These are phyloP conservation scores for Aspergillus indologenus DNA, from an alignment of 495 filamentous ascomycete genomes.

Conservation along the genomic window DNA sequence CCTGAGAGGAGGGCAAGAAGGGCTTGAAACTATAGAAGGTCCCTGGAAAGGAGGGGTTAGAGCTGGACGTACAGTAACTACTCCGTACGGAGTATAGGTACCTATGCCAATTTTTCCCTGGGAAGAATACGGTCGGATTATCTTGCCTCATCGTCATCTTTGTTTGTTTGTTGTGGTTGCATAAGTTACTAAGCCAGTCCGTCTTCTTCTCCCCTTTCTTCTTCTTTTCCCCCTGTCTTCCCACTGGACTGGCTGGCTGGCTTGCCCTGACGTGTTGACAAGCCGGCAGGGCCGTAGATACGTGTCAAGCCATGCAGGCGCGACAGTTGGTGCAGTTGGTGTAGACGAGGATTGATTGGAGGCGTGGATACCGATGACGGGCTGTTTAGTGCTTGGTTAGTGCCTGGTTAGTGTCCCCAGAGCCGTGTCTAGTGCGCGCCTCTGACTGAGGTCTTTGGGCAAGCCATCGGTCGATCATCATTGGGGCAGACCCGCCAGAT, in stretches of 20 bases:
- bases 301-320: background rate
- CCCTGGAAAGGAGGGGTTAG: too few relatives aligned
- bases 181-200: background rate
- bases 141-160: background rate
- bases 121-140: background rate
- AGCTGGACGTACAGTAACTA: too few relatives aligned
- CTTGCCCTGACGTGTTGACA: constrained; percentile 3
- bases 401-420: background rate
- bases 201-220: background rate
- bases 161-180: background rate
- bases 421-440: background rate
- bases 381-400: background rate
- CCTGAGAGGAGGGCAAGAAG: background rate
- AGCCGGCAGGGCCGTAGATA: background rate
- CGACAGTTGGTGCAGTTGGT: background rate
- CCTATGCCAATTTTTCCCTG: background rate
- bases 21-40: background rate
- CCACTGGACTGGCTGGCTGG: background rate
- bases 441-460: background rate
- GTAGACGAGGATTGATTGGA: constrained; percentile 2
- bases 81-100: background rate
- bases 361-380: constrained; percentile 1
- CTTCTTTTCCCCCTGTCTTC: background rate
- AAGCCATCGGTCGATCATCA: constrained; percentile 6
- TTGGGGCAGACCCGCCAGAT: background rate